These are phyloP conservation scores for Tricholoma saponaceum DNA, from an alignment of 768 basidiomycete genomes.

Conservation along the genomic window DNA sequence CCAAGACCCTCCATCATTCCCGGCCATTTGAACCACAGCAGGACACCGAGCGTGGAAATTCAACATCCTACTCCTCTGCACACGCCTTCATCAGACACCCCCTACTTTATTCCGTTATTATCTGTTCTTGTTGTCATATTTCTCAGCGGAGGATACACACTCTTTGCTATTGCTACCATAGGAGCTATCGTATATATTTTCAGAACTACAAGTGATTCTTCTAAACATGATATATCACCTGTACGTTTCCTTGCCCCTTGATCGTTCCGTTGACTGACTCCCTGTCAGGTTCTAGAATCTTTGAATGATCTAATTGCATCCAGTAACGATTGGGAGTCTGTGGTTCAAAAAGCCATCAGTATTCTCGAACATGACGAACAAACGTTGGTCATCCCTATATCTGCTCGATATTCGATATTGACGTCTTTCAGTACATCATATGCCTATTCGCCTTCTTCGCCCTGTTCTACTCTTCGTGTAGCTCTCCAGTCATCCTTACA, in stretches of 20 bases:
- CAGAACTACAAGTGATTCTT: conserved; percentile 27
- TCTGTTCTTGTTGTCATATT: conserved; percentile 35
- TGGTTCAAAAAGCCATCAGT: conserved; percentile 64
- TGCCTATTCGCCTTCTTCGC: conserved; percentile 41
- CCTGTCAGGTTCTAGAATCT: conserved; percentile 54
- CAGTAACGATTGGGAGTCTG: conserved; percentile 70
- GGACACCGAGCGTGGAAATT: conserved; percentile 35
- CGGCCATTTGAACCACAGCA: conserved; percentile 44
- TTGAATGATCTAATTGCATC: conserved; percentile 66
- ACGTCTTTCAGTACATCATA: conserved; percentile 22
- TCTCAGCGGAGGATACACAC: conserved; percentile 40
- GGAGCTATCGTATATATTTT: conserved; percentile 34
- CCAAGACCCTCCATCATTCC: conserved; percentile 40
- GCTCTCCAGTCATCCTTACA: conserved; percentile 71
- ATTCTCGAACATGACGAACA: conserved; percentile 68
- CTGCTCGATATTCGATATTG: neutral
- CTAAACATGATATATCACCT: conserved; percentile 48
- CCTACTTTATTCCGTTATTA: conserved; percentile 37
- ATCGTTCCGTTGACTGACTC: conserved; percentile 2
- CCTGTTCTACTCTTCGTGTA: conserved; percentile 58
- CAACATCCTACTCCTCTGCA: conserved; percentile 17
- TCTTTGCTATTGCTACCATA: conserved; percentile 34
- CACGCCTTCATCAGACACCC: conserved; percentile 28
- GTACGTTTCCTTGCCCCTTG: conserved; percentile 32
- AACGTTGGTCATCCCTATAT: conserved; percentile 37